These are phyloP conservation scores for Pilasporangium apinafurcum DNA, from an alignment of 352 stramenopile genomes.

Conservation along the genomic window DNA sequence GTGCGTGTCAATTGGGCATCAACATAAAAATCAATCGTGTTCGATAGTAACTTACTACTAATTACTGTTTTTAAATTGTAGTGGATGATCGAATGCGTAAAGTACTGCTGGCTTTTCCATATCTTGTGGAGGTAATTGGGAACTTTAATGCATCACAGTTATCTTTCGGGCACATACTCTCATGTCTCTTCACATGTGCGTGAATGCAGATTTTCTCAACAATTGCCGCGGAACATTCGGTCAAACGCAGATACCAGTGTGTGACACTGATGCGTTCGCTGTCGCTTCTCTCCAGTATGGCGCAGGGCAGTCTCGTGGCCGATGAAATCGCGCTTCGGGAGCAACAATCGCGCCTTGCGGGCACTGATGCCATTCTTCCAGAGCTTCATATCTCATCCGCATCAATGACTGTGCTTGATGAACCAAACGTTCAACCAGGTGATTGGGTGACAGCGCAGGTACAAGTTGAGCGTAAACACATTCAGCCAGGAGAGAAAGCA, in stretches of 20 bases:
- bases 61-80: conserved; percentile 5
- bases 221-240: conserved; percentile 52
- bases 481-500: conserved; percentile 30
- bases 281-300: conserved; percentile 60
- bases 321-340: conserved; percentile 54
- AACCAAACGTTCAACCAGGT: conserved; percentile 58
- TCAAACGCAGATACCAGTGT: conserved; percentile 57
- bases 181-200: neutral
- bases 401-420: conserved; percentile 53
- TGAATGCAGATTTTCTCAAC: conserved; percentile 45
- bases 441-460: conserved; percentile 77
- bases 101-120: conserved; percentile 69
- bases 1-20: too few relatives aligned
- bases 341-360: conserved; percentile 34
- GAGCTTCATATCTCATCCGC: conserved; percentile 20
- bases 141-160: too few relatives aligned
- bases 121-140: conserved; percentile 68
- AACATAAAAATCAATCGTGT: too few relatives aligned
- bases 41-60: neutral
- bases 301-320: conserved; percentile 59
- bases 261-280: conserved; percentile 50
- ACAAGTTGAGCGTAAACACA: conserved; percentile 38
- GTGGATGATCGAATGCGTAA: conserved; percentile 61
- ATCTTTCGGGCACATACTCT: too few relatives aligned
- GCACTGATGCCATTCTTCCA: conserved; percentile 20